Base-by-base conservation (phyloP, 2,329 filamentous ascomycete genomes). In the Neonectria magnoliae region DNA sequence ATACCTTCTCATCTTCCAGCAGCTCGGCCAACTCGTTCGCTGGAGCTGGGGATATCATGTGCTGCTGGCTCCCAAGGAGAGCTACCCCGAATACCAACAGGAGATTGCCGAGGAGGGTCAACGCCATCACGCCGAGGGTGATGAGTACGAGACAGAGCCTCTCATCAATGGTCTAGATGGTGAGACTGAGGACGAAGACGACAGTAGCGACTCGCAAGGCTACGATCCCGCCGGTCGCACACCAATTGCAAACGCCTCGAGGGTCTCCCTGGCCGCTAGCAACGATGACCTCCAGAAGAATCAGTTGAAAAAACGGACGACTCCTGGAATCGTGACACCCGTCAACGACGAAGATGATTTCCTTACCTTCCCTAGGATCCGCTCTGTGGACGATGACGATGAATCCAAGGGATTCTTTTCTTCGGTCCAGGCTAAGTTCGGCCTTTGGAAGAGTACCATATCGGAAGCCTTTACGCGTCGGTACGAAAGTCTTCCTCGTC, bases 1-100 rank as follows among this genome's bases (percentile, higher is more conserved):
- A 1, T 99, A 99, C 76, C 86, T 99, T 11, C 85, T 99, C 66
- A 97, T 99, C 71, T 99, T 99, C 81, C 96, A 99, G 81, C 96
- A 99, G 78, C 88, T 99, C 3, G 96, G 96, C 22, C 96, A 99
- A 80, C 84, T 98, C 27, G 90, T 99, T 20, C 89, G 96, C 64
- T 99, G 96, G 96, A 98, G 93, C 68, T 99, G 96, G 96, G 96
- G 96, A 11, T 98, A 97, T 79, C 94, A 97, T 73, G 90, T 98
- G 41, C 84, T 99, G 18, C 84, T 99, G n/a, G 94, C 94, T 18
- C 93, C 95, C 18, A 91, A 93, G 70, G 89, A 91, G 53, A 87
- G 87, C 67, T 93, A 93, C 73, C 83, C 86, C 13, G 88, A 92
- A 57, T 90, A 92, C 63, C 84, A 87, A 54, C 73, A 84, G 36